Percentiles rank a stretch among this genome's conserved stretches.
Evolutionary conservation across 73 alveolate genomes (phyloP).

Genomic region (Paramecium sexaurelia): DNA sequence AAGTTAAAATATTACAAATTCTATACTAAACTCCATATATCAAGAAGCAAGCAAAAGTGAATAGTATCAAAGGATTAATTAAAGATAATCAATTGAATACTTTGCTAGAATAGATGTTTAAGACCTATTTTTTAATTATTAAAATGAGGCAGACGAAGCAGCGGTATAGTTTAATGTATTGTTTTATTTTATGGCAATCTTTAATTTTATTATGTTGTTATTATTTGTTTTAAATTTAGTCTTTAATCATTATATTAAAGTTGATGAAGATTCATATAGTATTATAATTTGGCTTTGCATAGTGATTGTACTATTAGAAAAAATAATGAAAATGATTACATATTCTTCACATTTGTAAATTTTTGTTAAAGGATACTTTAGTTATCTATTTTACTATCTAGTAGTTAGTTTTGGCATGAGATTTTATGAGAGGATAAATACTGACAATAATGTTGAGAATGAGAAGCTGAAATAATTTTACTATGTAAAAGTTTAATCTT

Average conservation of each 20-base stretch:
- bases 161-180: background rate
- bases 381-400: background rate
- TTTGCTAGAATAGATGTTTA: background rate
- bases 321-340: background rate
- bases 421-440: background rate
- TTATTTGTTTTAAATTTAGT: background rate
- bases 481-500: background rate
- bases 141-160: background rate
- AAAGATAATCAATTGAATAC: background rate
- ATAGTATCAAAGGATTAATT: too few relatives aligned
- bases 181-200: background rate
- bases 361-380: background rate
- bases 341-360: background rate
- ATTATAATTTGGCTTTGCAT: background rate
- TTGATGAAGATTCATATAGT: background rate
- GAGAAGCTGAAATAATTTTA: background rate
- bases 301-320: background rate
- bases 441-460: background rate
- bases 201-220: background rate
- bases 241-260: background rate
- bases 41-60: too few relatives aligned
- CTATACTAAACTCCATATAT: too few relatives aligned
- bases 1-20: background rate
- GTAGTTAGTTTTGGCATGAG: background rate
- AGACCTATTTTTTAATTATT: background rate